phyloP scores from a whole-genome alignment of 352 stramenopile species.

The Globisporangium irregulare region DNA sequence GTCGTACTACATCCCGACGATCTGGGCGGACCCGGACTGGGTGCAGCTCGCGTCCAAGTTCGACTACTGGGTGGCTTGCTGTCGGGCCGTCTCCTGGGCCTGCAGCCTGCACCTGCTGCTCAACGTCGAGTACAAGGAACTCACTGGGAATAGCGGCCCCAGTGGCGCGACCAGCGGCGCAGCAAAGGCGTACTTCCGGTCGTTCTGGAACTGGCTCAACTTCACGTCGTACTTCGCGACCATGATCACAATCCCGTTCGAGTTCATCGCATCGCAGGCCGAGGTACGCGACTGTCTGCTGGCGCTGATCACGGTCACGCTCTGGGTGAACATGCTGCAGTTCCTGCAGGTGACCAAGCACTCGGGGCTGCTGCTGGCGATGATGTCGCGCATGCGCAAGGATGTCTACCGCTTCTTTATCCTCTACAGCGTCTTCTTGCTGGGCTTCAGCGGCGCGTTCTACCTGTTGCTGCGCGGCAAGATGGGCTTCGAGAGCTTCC shows the following conservation, averaged over 20 bases:
- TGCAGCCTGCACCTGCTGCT: conserved; percentile 54
- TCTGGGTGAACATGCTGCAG: conserved; percentile 71
- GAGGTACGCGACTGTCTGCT: conserved; percentile 45
- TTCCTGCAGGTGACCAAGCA: conserved; percentile 63
- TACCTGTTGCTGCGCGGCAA: conserved; percentile 63
- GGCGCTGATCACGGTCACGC: conserved; percentile 51
- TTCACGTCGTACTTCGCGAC: conserved; percentile 42
- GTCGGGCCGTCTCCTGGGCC: conserved; percentile 43
- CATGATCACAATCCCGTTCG: conserved; percentile 48
- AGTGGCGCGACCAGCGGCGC: conserved; percentile 15
- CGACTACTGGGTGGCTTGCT: conserved; percentile 43
- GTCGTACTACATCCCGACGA: conserved; percentile 55
- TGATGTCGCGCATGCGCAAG: conserved; percentile 75
- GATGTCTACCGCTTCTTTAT: conserved; percentile 69
- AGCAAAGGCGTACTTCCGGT: conserved; percentile 44
- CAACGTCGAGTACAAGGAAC: conserved; percentile 48
- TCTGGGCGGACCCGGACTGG: conserved; percentile 57
- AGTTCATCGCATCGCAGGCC: conserved; percentile 31
- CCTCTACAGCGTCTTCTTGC: conserved; percentile 69
- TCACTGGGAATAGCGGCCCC: conserved; percentile 18
- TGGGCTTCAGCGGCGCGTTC: conserved; percentile 69
- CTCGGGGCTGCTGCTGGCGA: conserved; percentile 64
- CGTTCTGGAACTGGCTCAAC: conserved; percentile 65
- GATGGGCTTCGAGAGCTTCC: conserved; percentile 54
- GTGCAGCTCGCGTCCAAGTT: conserved; percentile 29